A percentile compares a stretch with the other conserved stretches of the same genome.
phyloP scores from a whole-genome alignment of 2,329 filamentous ascomycete genomes.

The Pezicula rhizophila region DNA sequence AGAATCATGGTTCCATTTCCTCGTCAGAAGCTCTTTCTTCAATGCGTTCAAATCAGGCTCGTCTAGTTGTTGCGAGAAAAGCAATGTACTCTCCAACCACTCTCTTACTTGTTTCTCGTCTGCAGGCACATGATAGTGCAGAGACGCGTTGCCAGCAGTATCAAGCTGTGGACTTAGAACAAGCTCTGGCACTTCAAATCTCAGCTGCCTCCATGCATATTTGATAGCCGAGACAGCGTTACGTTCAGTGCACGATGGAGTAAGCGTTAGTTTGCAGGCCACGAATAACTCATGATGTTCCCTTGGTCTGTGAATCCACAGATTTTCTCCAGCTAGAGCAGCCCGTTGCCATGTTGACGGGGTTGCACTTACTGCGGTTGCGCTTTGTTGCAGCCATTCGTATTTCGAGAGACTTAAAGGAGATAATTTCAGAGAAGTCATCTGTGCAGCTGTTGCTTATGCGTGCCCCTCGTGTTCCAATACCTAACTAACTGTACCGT shows the following conservation, averaged over 20 bases:
- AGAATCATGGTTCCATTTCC: constrained; percentile 2
- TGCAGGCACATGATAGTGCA: constrained; percentile 8
- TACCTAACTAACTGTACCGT: too few species aligned
- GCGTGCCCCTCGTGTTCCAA: too few species aligned
- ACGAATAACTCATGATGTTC: constrained; percentile 13
- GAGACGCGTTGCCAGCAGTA: constrained; percentile 1
- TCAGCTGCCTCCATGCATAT: constrained; percentile 10
- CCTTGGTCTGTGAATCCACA: constrained; percentile 13
- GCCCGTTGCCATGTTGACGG: constrained; percentile 9
- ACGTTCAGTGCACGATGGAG: background rate
- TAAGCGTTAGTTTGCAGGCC: constrained; percentile 1
- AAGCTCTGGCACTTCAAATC: constrained; percentile 13
- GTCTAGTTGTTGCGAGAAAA: background rate
- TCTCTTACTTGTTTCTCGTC: background rate
- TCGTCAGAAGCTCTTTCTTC: constrained; percentile 1
- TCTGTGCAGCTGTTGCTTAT: too few species aligned
- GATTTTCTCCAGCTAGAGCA: constrained; percentile 11
- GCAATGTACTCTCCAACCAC: constrained; percentile 6
- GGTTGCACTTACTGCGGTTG: background rate
- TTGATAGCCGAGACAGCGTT: constrained; percentile 1
- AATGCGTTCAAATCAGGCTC: constrained; percentile 6
- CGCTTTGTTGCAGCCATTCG: constrained; percentile 5
- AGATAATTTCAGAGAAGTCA: background rate
- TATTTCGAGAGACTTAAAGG: constrained; percentile 3
- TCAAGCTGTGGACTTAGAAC: background rate